phyloP scores from a whole-genome alignment of 176 grass and related monocot genomes.

The Hordeum vulgare region DNA sequence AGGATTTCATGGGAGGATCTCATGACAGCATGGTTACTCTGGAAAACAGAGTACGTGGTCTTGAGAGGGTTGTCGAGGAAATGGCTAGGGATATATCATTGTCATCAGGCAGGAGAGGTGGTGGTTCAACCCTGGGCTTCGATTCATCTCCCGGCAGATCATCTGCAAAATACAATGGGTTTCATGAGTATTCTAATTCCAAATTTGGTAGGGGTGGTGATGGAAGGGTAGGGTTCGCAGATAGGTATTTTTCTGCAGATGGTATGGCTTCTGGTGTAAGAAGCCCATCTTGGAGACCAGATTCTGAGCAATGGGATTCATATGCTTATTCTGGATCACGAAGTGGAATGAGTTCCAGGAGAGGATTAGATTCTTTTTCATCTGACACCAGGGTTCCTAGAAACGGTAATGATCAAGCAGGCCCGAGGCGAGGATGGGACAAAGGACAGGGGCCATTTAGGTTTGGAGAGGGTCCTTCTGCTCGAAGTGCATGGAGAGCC shows the following conservation, averaged over 20 bases:
- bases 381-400: constrained; percentile 42
- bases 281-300: constrained; percentile 69
- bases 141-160: constrained; percentile 74
- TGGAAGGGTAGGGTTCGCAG: constrained; percentile 46
- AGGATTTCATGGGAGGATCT: constrained; percentile 99
- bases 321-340: constrained; percentile 53
- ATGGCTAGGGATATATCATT: constrained; percentile 82
- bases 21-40: constrained; percentile 95
- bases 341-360: constrained; percentile 53
- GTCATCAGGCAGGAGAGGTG: constrained; percentile 72
- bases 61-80: constrained; percentile 92
- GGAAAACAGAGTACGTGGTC: constrained; percentile 86
- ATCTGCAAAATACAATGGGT: constrained; percentile 73
- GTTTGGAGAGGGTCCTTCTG: constrained; percentile 93
- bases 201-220: constrained; percentile 73
- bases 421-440: constrained; percentile 67
- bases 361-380: constrained; percentile 61
- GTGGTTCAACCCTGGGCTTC: constrained; percentile 51
- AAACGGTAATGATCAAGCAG: constrained; percentile 48
- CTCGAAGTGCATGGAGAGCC: constrained; percentile 94
- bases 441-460: constrained; percentile 74
- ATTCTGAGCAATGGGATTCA: constrained; percentile 77
- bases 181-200: constrained; percentile 65
- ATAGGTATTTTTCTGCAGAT: constrained; percentile 64
- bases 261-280: constrained; percentile 43